Evolutionary conservation across 306 rosid genomes (phyloP).

Genomic region (Sphenostylis stenocarpa): DNA sequence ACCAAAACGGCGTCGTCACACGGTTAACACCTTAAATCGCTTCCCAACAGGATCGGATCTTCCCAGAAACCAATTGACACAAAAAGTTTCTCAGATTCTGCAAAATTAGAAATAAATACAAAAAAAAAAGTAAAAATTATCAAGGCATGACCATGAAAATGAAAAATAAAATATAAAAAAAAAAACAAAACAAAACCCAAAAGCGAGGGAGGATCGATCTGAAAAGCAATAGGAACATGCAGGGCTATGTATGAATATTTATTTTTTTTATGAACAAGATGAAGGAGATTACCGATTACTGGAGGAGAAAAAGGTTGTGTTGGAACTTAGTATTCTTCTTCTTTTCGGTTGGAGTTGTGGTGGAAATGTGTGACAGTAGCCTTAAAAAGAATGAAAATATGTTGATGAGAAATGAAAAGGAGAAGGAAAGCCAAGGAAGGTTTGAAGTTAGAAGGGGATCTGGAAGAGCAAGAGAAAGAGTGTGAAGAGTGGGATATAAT

Average conservation of each 20-base stretch:
- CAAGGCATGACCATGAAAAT: background rate
- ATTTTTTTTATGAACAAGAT: background rate
- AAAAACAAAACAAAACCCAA: background rate
- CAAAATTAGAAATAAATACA: background rate
- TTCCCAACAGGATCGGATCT: conserved; percentile 20
- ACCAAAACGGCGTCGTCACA: conserved; percentile 1
- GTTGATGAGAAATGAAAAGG: background rate
- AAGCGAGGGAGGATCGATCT: background rate
- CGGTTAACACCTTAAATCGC: conserved; percentile 12
- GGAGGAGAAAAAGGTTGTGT: background rate
- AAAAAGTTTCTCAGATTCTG: conserved; percentile 11
- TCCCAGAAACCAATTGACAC: conserved; percentile 7
- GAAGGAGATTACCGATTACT: conserved; percentile 40
- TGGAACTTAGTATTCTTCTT: background rate
- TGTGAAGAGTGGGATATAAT: conserved; percentile 25
- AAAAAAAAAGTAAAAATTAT: background rate
- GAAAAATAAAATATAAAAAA: background rate
- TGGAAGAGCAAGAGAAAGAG: conserved; percentile 25
- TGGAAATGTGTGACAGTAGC: background rate
- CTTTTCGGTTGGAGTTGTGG: background rate
- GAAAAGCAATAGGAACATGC: background rate
- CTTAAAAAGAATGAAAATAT: background rate
- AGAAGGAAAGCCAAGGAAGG: background rate
- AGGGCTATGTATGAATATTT: background rate
- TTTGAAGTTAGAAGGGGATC: conserved; percentile 29